Conservation (phyloP, 768 basidiomycete species). For the Tulasnella sp. region DNA sequence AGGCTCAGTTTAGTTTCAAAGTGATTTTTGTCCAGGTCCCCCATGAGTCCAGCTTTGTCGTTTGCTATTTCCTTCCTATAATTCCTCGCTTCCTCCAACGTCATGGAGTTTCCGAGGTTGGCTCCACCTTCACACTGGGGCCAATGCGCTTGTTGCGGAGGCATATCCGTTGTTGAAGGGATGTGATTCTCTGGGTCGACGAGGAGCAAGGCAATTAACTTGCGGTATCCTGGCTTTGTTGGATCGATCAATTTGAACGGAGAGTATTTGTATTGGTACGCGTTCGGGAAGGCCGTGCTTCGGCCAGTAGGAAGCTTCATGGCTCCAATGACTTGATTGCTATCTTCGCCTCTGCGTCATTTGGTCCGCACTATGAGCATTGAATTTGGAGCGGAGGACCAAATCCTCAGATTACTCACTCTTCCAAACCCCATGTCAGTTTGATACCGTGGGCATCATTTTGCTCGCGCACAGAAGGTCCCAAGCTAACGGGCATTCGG, state of each 20-base stretch:
- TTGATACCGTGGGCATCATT: slow-evolving; percentile 29
- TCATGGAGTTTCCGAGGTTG: too few relatives aligned
- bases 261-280: slow-evolving; percentile 9
- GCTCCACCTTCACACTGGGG: too few relatives aligned
- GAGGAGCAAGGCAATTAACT: slow-evolving; percentile 7
- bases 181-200: neutral
- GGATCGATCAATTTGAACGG: slow-evolving; percentile 6
- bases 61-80: too few relatives aligned
- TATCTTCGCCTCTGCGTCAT: neutral
- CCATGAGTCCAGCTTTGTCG: too few relatives aligned
- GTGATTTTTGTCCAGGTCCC: too few relatives aligned
- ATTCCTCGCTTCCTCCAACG: too few relatives aligned
- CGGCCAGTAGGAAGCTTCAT: neutral
- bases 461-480: slow-evolving; percentile 22
- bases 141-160: too few relatives aligned
- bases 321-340: neutral
- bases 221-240: slow-evolving; percentile 15
- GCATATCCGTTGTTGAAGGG: neutral
- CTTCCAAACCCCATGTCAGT: slow-evolving; percentile 41
- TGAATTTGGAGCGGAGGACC: too few relatives aligned
- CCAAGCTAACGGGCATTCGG: slow-evolving; percentile 26
- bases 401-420: neutral
- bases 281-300: slow-evolving; percentile 18
- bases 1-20: too few relatives aligned
- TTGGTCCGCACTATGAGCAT: neutral